Base-by-base conservation (phyloP, 306 rosid species). In the Castanea crenata region DNA sequence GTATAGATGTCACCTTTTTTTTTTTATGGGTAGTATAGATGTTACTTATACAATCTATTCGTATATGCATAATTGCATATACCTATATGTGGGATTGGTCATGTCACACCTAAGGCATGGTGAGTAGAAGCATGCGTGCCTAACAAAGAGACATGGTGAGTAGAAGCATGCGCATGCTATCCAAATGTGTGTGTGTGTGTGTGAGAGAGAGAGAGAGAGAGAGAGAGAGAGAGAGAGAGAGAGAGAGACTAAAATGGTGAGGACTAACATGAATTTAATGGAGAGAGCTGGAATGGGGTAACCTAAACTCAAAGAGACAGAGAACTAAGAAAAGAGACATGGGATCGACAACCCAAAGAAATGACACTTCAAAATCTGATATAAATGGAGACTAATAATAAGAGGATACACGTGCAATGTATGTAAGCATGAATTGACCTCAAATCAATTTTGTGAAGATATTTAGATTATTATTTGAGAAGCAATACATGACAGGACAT, bases 371-470 rank as follows among this genome's bases (percentile, higher is more conserved):
- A 29, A 16, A 15, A 63, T 63, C 41, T 16, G 16, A 32, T 75
- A 20, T 76, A 25, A 18, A 82, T 76, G 78, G 77, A 55, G 74
- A 62, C 7, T 76, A 41, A 63, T 54, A 25, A 12, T 55, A 68
- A 34, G 32, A 67, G 15, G 23, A 21, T 58, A 82, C 71, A 31
- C 78, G 71, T 82, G 85, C 78, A 82, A 77, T 71, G 55, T 34
- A 73, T 38, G 81, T 34, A 54, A 52, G 38, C 8, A 41, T 41
- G 46, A 31, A 80, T 54, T 51, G 74, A 76, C 34, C 32, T 69
- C 57, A 51, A 76, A 19, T 52, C 44, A 51, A 76, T 35, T 56
- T 58, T 49, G 15, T 49, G 54, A 49, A 49, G 54, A 49, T 12
- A 41, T 8, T 8, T 41, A 12, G 54, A 49, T 49, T 49, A 49